Evolutionary conservation across 768 basidiomycete genomes (phyloP).

Genomic region (Trametes villosa): DNA sequence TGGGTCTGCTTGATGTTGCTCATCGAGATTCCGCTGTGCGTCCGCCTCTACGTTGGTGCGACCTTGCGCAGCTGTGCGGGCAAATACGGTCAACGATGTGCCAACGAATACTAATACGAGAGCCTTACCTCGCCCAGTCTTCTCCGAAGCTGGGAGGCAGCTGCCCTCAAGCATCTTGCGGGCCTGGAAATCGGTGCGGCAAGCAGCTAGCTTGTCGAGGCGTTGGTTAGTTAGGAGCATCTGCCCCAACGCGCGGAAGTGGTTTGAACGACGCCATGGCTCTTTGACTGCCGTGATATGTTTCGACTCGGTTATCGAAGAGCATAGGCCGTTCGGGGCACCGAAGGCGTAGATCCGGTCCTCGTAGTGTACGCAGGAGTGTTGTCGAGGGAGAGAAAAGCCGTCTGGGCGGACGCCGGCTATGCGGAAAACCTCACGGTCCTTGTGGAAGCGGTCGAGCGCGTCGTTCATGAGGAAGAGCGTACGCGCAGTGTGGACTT

Average conservation of each 20-base stretch:
- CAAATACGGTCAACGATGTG: background rate
- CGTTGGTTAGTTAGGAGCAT: no score
- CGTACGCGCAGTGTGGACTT: background rate
- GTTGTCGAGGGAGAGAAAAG: background rate
- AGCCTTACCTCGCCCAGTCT: background rate
- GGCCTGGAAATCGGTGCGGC: no score
- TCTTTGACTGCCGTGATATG: constrained; percentile 28
- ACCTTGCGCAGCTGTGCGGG: no score
- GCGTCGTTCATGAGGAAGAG: constrained; percentile 10
- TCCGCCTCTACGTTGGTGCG: no score
- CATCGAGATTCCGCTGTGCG: no score
- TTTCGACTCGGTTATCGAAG: constrained; percentile 31
- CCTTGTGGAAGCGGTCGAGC: constrained; percentile 14
- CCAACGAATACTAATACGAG: no score
- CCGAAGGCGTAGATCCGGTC: constrained; percentile 23
- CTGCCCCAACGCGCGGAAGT: no score
- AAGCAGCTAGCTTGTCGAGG: no score
- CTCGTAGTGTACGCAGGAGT: constrained; percentile 2
- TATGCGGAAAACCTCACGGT: constrained; percentile 20
- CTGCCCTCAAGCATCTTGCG: no score
- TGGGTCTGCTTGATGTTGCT: no score
- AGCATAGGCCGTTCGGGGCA: constrained; percentile 30
- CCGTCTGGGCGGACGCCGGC: constrained; percentile 10
- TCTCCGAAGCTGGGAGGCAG: background rate
- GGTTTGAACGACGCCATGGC: no score